Evolutionary conservation across 2,329 filamentous ascomycete genomes (phyloP), one percentile per base, ranked within the genome.

Genomic region (Epichloe baconii): DNA sequence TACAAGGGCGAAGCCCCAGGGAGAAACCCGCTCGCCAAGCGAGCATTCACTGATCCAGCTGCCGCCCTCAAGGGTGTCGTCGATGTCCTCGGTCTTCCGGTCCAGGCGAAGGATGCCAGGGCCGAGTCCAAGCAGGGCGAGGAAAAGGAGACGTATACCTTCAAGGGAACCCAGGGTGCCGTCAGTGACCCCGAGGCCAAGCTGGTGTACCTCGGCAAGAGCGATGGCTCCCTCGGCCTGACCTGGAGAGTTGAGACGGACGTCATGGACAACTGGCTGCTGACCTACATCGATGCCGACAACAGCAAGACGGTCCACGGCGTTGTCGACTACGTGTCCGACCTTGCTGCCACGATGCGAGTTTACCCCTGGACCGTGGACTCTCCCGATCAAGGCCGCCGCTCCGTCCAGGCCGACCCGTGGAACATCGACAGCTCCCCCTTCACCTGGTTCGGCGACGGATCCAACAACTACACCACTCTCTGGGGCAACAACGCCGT

Each of bases 401-500:
- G 26, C 26, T 31, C 26, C 3, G 26, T 31, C 26, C 26, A 31
- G 26, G 8, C 26, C 7, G 26, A 31, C 26, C 26, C 26, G 26
- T 31, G 26, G 26, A 31, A 31, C 26, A 7, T 31, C 26, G 26
- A 31, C 26, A 31, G 26, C 26, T 31, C 26, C 26, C 26, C 26
- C 26, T 31, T 31, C 2, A 31, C 26, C 26, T 31, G 26, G 26
- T 31, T 31, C 26, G 7, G 26, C 45, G 70, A 75, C 42, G 77
- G 77, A 5, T 61, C 57, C 5, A 66, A 58, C 26, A 69, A 66
- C 38, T 81, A 75, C 63, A 75, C 71, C 41, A 74, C 70, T 0
- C 78, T 77, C 4, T 70, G 72, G 1, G 79, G 79, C 41, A 82
- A 82, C 68, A 82, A 82, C 56, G 78, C 59, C 42, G 73, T 77